phyloP scores from a whole-genome alignment of 768 basidiomycete genomes.

The Cubamyces lactineus region DNA sequence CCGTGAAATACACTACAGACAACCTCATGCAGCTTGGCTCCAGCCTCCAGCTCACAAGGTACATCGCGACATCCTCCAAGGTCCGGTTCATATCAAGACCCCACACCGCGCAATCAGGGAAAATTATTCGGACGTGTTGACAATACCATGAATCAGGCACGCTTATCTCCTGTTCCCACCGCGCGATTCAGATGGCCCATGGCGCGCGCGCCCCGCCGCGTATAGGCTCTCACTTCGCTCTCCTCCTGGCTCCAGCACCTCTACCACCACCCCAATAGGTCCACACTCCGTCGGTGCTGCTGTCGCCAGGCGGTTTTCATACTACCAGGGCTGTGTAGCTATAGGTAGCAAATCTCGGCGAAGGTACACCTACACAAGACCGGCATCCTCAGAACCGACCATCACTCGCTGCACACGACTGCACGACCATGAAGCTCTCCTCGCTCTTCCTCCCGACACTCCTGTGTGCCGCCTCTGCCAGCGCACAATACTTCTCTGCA shows the following conservation, averaged over 20 bases:
- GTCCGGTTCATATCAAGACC: background rate
- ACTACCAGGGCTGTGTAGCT: background rate
- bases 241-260: conserved; percentile 19
- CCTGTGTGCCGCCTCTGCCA: conserved; percentile 41
- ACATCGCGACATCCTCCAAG: background rate
- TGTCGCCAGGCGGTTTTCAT: background rate
- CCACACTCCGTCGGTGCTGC: background rate
- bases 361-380: too few relatives aligned
- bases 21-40: background rate
- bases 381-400: background rate
- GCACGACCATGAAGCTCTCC: conserved; percentile 56
- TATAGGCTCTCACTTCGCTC: background rate
- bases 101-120: conserved; percentile 9
- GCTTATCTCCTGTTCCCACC: conserved; percentile 20
- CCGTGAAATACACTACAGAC: too few relatives aligned
- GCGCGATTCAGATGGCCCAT: conserved; percentile 1
- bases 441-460: conserved; percentile 35
- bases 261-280: background rate
- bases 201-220: conserved; percentile 6
- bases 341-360: too few relatives aligned
- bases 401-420: conserved; percentile 1
- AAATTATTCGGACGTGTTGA: conserved; percentile 4
- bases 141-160: conserved; percentile 22
- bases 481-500: conserved; percentile 75
- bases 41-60: background rate